Evolutionary conservation across 2,329 filamentous ascomycete species (phyloP).

Genomic region (Xylariaceae sp.): DNA sequence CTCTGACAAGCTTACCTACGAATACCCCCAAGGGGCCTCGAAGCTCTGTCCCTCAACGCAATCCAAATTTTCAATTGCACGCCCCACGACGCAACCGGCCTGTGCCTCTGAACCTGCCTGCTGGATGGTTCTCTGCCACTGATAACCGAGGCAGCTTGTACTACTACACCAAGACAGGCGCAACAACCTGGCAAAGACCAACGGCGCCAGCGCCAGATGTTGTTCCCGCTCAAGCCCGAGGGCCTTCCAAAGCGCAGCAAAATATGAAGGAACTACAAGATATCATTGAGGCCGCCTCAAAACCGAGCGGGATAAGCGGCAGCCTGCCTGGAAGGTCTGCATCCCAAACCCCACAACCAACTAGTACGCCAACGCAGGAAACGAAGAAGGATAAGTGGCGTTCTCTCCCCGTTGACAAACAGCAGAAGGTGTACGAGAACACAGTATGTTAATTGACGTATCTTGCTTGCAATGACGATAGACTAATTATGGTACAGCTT

Average conservation of each 20-base stretch:
- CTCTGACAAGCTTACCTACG: conserved; percentile 43
- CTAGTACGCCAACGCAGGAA: conserved; percentile 53
- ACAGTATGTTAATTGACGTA: conserved; percentile 60
- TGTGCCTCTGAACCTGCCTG: conserved; percentile 56
- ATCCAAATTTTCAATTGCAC: conserved; percentile 49
- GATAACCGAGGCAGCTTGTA: conserved; percentile 72
- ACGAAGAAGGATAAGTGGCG: conserved; percentile 70
- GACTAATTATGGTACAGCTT: conserved; percentile 51
- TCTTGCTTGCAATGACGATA: not conserved
- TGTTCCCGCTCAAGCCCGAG: conserved; percentile 57
- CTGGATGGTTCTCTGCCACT: conserved; percentile 81
- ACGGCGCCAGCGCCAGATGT: conserved; percentile 63
- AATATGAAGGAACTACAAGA: conserved; percentile 76
- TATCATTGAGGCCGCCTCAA: conserved; percentile 81
- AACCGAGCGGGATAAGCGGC: conserved; percentile 60
- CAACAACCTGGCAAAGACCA: conserved; percentile 79
- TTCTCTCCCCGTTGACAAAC: conserved; percentile 71
- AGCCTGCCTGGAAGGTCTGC: conserved; percentile 52
- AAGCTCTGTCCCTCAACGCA: conserved; percentile 58
- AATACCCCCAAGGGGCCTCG: conserved; percentile 58
- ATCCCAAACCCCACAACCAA: conserved; percentile 60
- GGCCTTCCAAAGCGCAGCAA: conserved; percentile 60
- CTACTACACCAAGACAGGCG: conserved; percentile 78
- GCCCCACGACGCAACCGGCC: conserved; percentile 54
- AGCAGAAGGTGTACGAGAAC: conserved; percentile 93